Percentiles rank a stretch among this genome's conserved stretches.
Conservation (phyloP, 2,329 filamentous ascomycete species). For the Colletotrichum eremochloae region DNA sequence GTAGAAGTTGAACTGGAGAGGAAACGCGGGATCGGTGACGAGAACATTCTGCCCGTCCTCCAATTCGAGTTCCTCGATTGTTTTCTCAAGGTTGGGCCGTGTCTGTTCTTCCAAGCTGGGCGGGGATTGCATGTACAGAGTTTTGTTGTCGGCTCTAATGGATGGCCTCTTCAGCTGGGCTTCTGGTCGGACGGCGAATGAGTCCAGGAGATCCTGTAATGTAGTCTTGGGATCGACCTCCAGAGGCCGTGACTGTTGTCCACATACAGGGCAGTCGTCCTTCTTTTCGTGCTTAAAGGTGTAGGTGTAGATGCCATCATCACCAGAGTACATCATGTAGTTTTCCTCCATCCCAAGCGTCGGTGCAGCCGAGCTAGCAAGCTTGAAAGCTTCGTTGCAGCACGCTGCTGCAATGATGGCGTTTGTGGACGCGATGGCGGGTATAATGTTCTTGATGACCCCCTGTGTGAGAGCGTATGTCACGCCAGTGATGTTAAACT, state of each 20-base stretch:
- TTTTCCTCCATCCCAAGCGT: conserved; percentile 84
- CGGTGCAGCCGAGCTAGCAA: conserved; percentile 85
- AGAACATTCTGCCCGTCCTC: conserved; percentile 87
- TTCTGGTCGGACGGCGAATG: conserved; percentile 84
- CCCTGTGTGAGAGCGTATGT: conserved; percentile 97
- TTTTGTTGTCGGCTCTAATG: conserved; percentile 82
- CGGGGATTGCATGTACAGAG: conserved; percentile 90
- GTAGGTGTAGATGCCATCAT: conserved; percentile 96
- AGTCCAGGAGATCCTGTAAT: conserved; percentile 87
- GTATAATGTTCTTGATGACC: conserved; percentile 99
- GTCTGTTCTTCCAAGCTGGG: conserved; percentile 87
- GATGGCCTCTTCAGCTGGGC: conserved; percentile 95
- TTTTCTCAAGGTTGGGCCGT: conserved; percentile 83
- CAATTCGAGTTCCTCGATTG: conserved; percentile 78
- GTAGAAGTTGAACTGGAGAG: conserved; percentile 74
- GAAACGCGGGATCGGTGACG: conserved; percentile 93
- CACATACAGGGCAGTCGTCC: conserved; percentile 94
- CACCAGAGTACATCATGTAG: conserved; percentile 99
- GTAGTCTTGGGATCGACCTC: conserved; percentile 78
- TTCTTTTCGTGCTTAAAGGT: conserved; percentile 97
- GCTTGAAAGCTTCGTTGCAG: conserved; percentile 97
- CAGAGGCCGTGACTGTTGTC: conserved; percentile 82
- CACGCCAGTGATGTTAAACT: conserved; percentile 92
- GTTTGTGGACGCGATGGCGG: conserved; percentile 97
- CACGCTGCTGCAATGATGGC: conserved; percentile 95